Evolutionary conservation across 257 asterid species (phyloP).

Genomic region (Nicotiana obtusifolia): DNA sequence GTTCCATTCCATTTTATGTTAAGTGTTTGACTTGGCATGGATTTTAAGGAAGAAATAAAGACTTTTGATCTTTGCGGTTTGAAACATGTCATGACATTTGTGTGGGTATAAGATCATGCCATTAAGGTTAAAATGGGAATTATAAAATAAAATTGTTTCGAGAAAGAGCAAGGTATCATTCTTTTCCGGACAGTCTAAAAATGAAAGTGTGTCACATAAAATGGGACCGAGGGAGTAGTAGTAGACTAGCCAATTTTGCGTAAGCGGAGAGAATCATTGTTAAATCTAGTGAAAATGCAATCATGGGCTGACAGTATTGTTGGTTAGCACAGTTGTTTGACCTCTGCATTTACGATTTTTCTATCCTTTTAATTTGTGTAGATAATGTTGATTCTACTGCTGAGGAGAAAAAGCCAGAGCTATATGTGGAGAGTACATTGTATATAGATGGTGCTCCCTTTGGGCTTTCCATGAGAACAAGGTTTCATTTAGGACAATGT

Average conservation of each 20-base stretch:
- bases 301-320: not conserved
- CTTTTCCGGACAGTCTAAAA: not conserved
- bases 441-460: conserved; percentile 93
- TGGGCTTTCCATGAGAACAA: conserved; percentile 95
- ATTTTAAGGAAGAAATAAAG: no score
- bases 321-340: conserved; percentile 13
- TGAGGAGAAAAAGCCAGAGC: conserved; percentile 78
- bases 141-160: no score
- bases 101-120: no score
- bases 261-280: not conserved
- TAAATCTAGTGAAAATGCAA: not conserved
- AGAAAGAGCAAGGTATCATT: no score
- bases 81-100: no score
- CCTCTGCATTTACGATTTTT: conserved; percentile 6
- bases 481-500: conserved; percentile 34
- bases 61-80: no score
- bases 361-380: conserved; percentile 17
- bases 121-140: no score
- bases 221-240: not conserved
- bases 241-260: not conserved
- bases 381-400: conserved; percentile 47
- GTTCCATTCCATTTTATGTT: no score
- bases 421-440: conserved; percentile 76
- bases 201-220: not conserved
- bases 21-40: no score